Base-by-base conservation (phyloP, 768 basidiomycete genomes). In the Xanthoconium stramineum region DNA sequence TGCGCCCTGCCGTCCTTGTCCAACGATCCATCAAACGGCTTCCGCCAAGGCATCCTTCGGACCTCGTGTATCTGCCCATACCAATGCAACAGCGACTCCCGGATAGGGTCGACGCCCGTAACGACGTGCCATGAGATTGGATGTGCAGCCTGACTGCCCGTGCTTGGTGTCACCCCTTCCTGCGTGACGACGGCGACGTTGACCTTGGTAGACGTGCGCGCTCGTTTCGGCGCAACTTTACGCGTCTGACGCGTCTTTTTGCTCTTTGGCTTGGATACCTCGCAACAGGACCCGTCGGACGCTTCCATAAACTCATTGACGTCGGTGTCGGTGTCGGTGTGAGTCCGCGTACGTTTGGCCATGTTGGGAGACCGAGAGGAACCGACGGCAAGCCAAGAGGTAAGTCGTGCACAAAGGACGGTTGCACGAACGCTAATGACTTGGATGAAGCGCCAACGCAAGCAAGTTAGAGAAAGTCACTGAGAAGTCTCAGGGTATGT, bases 1-100 rank as follows among this genome's bases (percentile, higher is more conserved):
- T 97, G 94, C 2, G 86, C 83, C 53, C 85, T 85, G 52, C 82
- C 84, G 38, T 84, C 83, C 5, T 68, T 65, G 42, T 68, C 78
- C 60, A 84, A 68, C 15, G 75, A 74, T 7, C 79, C 75, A 65
- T 88, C 76, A 63, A 81, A 89, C 11, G 79, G 77, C 68, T 89
- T 93, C 52, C 94, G 79, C 95, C 94, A 97, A 1, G 94, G 95
- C 94, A 98, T 97, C 36, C 84, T 83, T 44, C 94, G 82, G 20
- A 72, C 73, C 38, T 81, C 77, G 56, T 83, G 84, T 13, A 88
- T 89, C 14, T 70, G 73, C 36, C 79, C 77, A 65, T 86, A 98
- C 94, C 94, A 98, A 49, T 57, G 50, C 20, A 80, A 63, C n/a
- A 91, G 74, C 11, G 81, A 77, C 50, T 65, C 57, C 28, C 83